Evolutionary conservation across 1,284 basidiomycete genomes (phyloP), one percentile per base, ranked within the genome.

Genomic region (Cronartium quercuum): DNA sequence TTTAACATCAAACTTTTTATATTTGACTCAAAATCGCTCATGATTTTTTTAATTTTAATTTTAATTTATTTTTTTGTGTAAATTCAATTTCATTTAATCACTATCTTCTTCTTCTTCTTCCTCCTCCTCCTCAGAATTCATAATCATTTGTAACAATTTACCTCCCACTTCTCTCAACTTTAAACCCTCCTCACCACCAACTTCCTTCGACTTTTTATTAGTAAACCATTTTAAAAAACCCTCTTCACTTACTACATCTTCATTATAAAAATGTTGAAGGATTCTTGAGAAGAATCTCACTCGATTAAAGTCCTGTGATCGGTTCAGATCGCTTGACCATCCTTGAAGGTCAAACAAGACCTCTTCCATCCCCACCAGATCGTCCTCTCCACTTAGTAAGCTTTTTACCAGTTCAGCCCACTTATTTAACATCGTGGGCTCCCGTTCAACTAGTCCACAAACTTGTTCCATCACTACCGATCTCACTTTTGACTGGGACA

Each of bases 401-500:
- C 79, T 80, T 62, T 78, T 77, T 64, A 84, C 77, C 38, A 84
- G 76, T 1, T 78, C 78, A 37, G 81, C 81, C 83, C 83, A 84
- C 58, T 82, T 79, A 66, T 79, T 78, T 34, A 83, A 77, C 35
- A 81, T 71, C 1, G 38, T 29, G n/a, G 68, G 66, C 42, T 38
- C 29, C 41, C 41, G 37, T 38, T 68, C 42, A 44, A 91, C 87
- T 75, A 85, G 85, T 76, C 88, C 87, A 68, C 91, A 88, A 73
- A 92, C 85, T 38, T 87, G 88, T 21, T 85, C 85, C 41, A 94
- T 85, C 37, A 93, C 91, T 15, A 89, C 88, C 81, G 90, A 88
- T 68, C 90, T 86, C 62, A 95, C 92, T 76, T 87, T 86, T 21
- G 85, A 84, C 35, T 93, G 85, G 3, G 90, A 86, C 61, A 94